These are phyloP conservation scores for Trametes punicea DNA, from an alignment of 768 basidiomycete genomes.

Conservation along the genomic window DNA sequence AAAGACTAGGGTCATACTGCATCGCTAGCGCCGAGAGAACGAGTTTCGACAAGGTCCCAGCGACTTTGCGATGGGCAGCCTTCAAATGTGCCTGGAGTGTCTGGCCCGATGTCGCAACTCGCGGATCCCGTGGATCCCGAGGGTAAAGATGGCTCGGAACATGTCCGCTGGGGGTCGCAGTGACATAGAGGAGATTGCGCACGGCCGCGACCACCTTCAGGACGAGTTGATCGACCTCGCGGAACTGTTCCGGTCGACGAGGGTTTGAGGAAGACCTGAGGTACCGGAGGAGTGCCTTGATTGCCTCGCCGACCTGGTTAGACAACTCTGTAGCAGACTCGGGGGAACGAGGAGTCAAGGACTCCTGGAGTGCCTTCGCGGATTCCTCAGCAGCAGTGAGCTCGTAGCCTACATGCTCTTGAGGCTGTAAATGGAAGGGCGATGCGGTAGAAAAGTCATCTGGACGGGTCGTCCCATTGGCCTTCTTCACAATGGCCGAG, in stretches of 20 bases:
- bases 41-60: conserved; percentile 84
- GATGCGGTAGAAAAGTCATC: not conserved
- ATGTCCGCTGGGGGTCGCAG: conserved; percentile 43
- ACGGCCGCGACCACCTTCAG: conserved; percentile 64
- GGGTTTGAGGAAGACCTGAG: conserved; percentile 45
- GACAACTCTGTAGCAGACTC: conserved; percentile 62
- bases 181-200: conserved; percentile 63
- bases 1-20: conserved; percentile 71
- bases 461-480: conserved; percentile 8
- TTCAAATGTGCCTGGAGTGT: conserved; percentile 55
- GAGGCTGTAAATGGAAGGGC: conserved; percentile 3
- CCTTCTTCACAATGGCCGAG: conserved; percentile 13
- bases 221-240: conserved; percentile 60
- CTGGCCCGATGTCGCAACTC: conserved; percentile 36
- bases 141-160: conserved; percentile 55
- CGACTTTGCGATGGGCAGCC: conserved; percentile 80
- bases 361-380: conserved; percentile 61
- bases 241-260: conserved; percentile 52
- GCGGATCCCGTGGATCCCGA: conserved; percentile 44
- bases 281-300: conserved; percentile 60
- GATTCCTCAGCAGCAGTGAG: conserved; percentile 65
- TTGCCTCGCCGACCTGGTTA: conserved; percentile 52
- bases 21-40: conserved; percentile 90
- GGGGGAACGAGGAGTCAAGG: conserved; percentile 54
- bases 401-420: conserved; percentile 14